Evolutionary conservation across 2,329 filamentous ascomycete species (phyloP), one percentile per base, ranked within the genome.

Genomic region (Exophiala calicioides): DNA sequence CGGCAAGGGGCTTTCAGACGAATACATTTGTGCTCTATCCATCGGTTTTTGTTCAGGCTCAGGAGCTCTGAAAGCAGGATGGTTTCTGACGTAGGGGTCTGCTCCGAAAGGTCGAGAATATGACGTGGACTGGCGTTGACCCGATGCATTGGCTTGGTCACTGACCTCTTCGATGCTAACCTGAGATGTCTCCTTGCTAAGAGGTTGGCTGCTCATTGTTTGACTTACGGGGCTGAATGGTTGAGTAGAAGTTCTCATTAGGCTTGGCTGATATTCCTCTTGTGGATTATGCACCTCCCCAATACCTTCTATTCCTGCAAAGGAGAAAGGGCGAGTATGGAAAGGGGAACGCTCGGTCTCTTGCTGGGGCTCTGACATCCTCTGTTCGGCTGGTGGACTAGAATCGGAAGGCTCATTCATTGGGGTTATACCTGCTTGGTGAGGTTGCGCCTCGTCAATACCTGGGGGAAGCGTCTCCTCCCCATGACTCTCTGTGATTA

Each of bases 1-100:
- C 16, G 55, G 53, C 12, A 59, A 34, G 16, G 57, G 57, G 27
- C 48, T 56, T 16, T 50, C 47, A 6, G 47, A 32, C 16, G 50
- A 40, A 16, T 52, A 47, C 48, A 46, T 40, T 8, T 48, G 48
- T n/a, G 35, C 39, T 34, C 48, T 39, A 37, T 50, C 43, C n/a
- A 43, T 40, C 5, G 39, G 26, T 4, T 36, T 32, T 31, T 52
- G 40, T 16, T 41, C 39, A 37, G 33, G 38, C 15, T 50, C 43
- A 2, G 29, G 19, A 16, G 36, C 9, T 35, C 39, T 44, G 13
- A 49, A 31, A 27, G 48, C 45, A 10, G 45, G 52, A 32, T 55
- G 48, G 30, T 53, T 41, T 19, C 39, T 38, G 10, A 50, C 34
- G 23, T 44, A 47, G 4, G 48, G 43, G 20, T 52, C 54, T 10